Evolutionary conservation across 371 early-diverging fungal species (phyloP), one percentile per base, ranked within the genome.

Genomic region (Nematocida major): DNA sequence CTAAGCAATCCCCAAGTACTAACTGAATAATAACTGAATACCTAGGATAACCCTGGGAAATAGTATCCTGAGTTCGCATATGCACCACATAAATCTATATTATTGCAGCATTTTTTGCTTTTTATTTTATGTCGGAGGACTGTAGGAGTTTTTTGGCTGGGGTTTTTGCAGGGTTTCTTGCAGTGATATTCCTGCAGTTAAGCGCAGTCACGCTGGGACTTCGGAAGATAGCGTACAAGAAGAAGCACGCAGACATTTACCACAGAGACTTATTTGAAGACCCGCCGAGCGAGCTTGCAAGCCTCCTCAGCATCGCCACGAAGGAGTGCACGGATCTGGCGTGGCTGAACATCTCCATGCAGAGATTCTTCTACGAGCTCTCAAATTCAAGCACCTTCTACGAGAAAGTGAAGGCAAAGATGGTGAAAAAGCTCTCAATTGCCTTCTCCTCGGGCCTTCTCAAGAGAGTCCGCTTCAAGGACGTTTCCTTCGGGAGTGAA

Each of bases 311-410:
- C 5, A 62, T 73, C 5, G 62, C 76, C 24, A 73, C 76, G 5
- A 51, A 78, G 53, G 45, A 66, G 38, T 81, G 79, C 43, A 76
- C 32, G 47, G 82, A 82, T 48, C 49, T 80, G 13, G 50, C 73
- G n/a, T 82, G 82, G 84, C 28, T 82, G 38, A 84, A 84, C 59
- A 54, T 80, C 15, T 38, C 80, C 24, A n/a, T 84, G 0, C 81
- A 81, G 26, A 61, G 82, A 32, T 79, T 79, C 59, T 84, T 73
- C 54, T 36, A 62, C 3, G 84, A 82, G 45, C 38, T 80, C 18
- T 38, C 76, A 20, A 36, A 53, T 43, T 81, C 81, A 24, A 57
- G 76, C 68, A 78, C 79, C 13, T 80, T 79, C 30, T 63, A 81
- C n/a, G 53, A 67, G 24, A 81, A 66, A 62, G 66, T 84, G 11